Base-by-base conservation (phyloP, 345 rosid genomes). In the Ceriops tagal region DNA sequence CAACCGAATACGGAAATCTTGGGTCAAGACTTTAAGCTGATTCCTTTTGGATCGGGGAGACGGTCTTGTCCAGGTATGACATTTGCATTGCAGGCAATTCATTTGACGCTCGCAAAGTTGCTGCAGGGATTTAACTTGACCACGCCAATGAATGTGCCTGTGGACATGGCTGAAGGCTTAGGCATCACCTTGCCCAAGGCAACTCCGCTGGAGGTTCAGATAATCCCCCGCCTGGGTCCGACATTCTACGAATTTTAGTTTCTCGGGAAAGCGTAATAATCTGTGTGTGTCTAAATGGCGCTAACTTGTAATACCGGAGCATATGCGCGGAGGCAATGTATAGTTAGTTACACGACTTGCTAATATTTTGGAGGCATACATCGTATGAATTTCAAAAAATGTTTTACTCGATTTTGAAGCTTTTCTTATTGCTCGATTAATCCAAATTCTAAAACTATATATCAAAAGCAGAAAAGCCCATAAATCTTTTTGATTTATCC, bases 21-120 rank as follows among this genome's bases (percentile, higher is more conserved):
- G 7, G 81, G 79, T n/a, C 79, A 74, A 4, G 49, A 77, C 71
- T 71, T 74, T 20, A 66, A 71, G 79, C 56, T 63, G 22, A 63
- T 77, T 28, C 84, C 81, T 3, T 80, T 80, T 8, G 79, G 84
- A 6, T 71, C 81, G 1, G 77, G 81, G 11, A 69, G 81, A 58
- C 22, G 75, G 35, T 64, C 79, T 0, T 74, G 77, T 65, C 81
- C 84, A 0, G 74, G 81, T 3, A 75, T 77, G 56, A 57, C 59
- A 18, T 68, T 80, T 58, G 81, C 84, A 13, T 61, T 69, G 68
- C 78, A 71, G 56, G 32, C 69, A 19, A 59, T 76, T 10, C 73
- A 64, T 58, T 37, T 77, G 73, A 64, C 71, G 0, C 47, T 77
- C 55, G 81, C 81, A 6, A 64, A 16, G 51, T 51, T 75, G 16